Evolutionary conservation across 768 basidiomycete species (phyloP).

Genomic region (Tylopilus rubrobrunneus): DNA sequence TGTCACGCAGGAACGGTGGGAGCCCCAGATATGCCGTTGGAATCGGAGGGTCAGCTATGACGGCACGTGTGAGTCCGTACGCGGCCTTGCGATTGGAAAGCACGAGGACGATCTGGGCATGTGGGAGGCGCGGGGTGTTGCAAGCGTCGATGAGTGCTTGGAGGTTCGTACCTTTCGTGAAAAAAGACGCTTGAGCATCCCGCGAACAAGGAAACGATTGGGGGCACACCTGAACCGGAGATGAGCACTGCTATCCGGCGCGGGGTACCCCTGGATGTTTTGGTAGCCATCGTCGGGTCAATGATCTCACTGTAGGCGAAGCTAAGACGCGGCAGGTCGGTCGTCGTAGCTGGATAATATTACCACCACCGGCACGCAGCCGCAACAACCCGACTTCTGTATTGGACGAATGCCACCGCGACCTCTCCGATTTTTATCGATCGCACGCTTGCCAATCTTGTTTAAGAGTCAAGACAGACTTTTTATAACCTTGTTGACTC

Average conservation of each 20-base stretch:
- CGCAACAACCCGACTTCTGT: neutral
- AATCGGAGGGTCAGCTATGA: slow-evolving; percentile 67
- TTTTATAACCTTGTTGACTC: neutral
- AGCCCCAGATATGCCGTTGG: slow-evolving; percentile 80
- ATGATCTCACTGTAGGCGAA: neutral
- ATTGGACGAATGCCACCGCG: neutral
- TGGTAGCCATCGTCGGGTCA: slow-evolving; percentile 3
- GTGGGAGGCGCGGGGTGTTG: slow-evolving; percentile 67
- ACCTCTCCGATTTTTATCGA: slow-evolving; percentile 1
- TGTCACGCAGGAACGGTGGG: slow-evolving; percentile 73
- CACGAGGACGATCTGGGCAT: slow-evolving; percentile 72
- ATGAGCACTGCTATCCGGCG: slow-evolving; percentile 42
- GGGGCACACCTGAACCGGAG: slow-evolving; percentile 56
- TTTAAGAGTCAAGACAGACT: neutral
- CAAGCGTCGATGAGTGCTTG: slow-evolving; percentile 93
- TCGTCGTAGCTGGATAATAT: slow-evolving; percentile 5
- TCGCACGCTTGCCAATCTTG: neutral
- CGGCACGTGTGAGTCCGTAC: slow-evolving; percentile 82
- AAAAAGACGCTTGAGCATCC: neutral
- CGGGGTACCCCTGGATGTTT: neutral
- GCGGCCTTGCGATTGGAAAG: slow-evolving; percentile 91
- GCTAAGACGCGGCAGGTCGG: neutral
- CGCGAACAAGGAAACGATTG: neutral
- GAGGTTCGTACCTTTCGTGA: slow-evolving; percentile 77
- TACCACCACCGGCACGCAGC: neutral